Evolutionary conservation across 352 stramenopile genomes (phyloP), one percentile per base, ranked within the genome.

Genomic region (Phytopythium chamaehyphon): DNA sequence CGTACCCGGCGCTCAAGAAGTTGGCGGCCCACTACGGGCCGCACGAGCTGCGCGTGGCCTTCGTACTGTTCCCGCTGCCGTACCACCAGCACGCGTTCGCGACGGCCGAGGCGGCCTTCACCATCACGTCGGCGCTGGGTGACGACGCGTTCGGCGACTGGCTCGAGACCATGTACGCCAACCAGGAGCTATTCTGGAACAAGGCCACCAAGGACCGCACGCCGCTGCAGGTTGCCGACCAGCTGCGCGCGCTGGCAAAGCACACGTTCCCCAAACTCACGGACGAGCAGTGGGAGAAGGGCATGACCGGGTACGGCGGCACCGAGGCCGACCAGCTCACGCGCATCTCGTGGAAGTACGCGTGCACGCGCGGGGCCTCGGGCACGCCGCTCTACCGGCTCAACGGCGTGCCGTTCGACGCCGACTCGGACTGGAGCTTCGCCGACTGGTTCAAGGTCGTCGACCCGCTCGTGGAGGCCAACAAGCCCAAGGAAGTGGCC

Each of bases 161-260:
- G 83, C 74, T 93, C 40, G 83, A 93, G 59, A 76, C 71, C 8
- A 73, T 93, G 19, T 93, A 93, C 58, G 63, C 67, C 21, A 86
- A 90, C 54, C 83, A 93, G 48, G 80, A 88, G 31, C 69, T 77
- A 69, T 90, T 78, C 51, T 90, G 72, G 73, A 90, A 93, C 72
- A 87, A 88, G 56, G 51, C 54, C 22, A 93, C 83, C n/a, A 87
- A 93, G 55, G 82, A 90, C 37, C 46, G 88, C 43, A 83, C 65
- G 23, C 67, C 82, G 7, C 60, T 89, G n/a, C 54, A 91, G 68
- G 79, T 90, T 47, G 66, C 64, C 14, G 63, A 71, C 12, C 76
- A 88, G 51, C 73, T 90, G 22, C 77, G 68, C 28, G 40, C 49
- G 19, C 51, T 93, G 15, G 83, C 83, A 40, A 67, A 89, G 49